phyloP scores from a whole-genome alignment of 1,284 basidiomycete genomes.

The Ceratobasidium sp. region DNA sequence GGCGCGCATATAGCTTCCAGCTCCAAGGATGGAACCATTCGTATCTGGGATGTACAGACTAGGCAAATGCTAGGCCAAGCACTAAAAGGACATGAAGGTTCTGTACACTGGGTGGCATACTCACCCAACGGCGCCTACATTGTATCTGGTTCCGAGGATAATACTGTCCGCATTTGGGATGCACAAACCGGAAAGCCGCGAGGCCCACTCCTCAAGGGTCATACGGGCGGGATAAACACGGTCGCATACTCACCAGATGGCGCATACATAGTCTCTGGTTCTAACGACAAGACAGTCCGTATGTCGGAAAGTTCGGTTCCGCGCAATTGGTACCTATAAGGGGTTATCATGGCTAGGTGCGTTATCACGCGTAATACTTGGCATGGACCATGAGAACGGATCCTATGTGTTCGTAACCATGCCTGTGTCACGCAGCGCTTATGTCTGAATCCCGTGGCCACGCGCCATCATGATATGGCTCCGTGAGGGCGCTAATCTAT shows the following conservation, averaged over 20 bases:
- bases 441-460: too few species aligned
- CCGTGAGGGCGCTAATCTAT: too few species aligned
- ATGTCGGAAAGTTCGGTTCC: too few species aligned
- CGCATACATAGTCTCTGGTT: too few species aligned
- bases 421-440: too few species aligned
- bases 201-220: not conserved
- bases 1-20: conserved; percentile 19
- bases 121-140: conserved; percentile 32
- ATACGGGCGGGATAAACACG: not conserved
- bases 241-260: conserved; percentile 38
- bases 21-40: conserved; percentile 29
- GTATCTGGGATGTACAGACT: conserved; percentile 32
- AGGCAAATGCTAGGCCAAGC: not conserved
- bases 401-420: too few species aligned
- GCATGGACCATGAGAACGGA: too few species aligned
- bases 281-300: too few species aligned
- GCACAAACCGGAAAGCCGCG: not conserved
- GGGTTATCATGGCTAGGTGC: too few species aligned
- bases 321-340: too few species aligned
- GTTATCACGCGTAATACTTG: too few species aligned
- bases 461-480: too few species aligned
- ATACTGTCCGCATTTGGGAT: conserved; percentile 25
- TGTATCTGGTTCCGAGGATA: conserved; percentile 22
- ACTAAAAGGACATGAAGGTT: conserved; percentile 11
- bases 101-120: conserved; percentile 13